Base-by-base conservation (phyloP, 768 basidiomycete genomes). In the Phlegmacium glaucopus region DNA sequence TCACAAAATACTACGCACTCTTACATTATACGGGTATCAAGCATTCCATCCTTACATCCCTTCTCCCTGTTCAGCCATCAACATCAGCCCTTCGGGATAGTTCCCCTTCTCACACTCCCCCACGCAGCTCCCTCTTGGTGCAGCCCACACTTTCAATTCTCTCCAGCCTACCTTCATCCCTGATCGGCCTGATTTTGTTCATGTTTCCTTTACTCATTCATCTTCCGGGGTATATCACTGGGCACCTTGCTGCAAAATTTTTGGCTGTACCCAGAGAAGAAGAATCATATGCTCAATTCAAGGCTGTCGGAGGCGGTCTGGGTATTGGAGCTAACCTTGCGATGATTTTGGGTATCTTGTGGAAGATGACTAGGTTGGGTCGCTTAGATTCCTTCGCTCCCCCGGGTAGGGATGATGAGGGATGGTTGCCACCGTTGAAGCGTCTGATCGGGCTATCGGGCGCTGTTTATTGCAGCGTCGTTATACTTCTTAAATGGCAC, bases 201-300 rank as follows among this genome's bases (percentile, higher is more conserved):
- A 37, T 71, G 4, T 75, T 76, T 0, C 57, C 68, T 9, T 67
- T 85, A 44, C 45, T 86, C 27, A 44, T 83, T 17, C 76, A 79
- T 27, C 52, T 83, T 9, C 85, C 85, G 1, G 75, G 77, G 6
- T 88, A 87, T 63, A 52, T 79, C 36, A 60, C 76, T 15, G 77
- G 77, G 17, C 45, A 51, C 10, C 57, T 79, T n/a, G 64, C 68
- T 13, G 71, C 72, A 30, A 70, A 67, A 37, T 54, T 71, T 39
- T 54, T 85, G 22, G 71, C 72, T 9, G 59, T 58, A 0, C 58
- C 67, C 11, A 75, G 77, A 28, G 85, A 87, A 58, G 75, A 85
- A 57, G 86, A 87, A 57, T 75, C 78, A 26, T 66, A 76, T 41
- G 83, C 85, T n/a, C 85, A 88, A 63, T 87, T 79, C 63, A 85